Evolutionary conservation across 2,329 filamentous ascomycete genomes (phyloP), one percentile per base, ranked within the genome.

Genomic region (Ophiosphaerella korrae): DNA sequence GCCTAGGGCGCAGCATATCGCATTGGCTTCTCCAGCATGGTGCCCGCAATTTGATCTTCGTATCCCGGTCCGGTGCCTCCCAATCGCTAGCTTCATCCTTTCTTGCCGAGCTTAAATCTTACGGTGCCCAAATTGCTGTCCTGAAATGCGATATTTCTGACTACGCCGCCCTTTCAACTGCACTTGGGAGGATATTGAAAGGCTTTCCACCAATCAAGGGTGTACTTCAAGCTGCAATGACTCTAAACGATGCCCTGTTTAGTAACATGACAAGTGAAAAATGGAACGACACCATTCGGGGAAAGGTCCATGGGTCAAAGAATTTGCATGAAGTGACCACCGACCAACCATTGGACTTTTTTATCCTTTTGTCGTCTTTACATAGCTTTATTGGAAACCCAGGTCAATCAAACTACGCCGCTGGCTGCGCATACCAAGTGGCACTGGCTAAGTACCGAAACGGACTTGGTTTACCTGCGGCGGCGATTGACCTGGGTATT

Each of bases 291-390:
- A 36, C 48, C 9, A 43, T 57, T 7, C 40, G 36, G 0, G 56
- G 63, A 11, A 77, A 77, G 49, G 55, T 77, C 12, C 48, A 57
- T 9, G 74, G 74, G 1, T 66, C 69, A 0, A 61, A 65, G 42
- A 67, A 70, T 18, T 52, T 75, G 0, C 62, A 66, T 32, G 47
- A 58, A 13, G 23, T 26, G 1, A 44, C 41, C 0, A 5, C 36
- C 1, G 23, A 42, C 26, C 52, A 55, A n/a, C 41, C 53, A 1
- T 37, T 59, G 1, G 58, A 63, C 13, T 67, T 70, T 54, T 66
- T 69, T 40, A 36, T 68, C 13, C 21, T 65, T 0, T 42, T 64
- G 0, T 63, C 59, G 0, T 69, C 65, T 0, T 41, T 58, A 0
- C 37, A 53, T 8, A 58, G 55, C 7, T 49, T 69, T 16, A 36